Percentiles rank a stretch among this genome's conserved stretches.
Evolutionary conservation across 345 rosid species (phyloP).

Genomic region (Eucalyptus grandis): DNA sequence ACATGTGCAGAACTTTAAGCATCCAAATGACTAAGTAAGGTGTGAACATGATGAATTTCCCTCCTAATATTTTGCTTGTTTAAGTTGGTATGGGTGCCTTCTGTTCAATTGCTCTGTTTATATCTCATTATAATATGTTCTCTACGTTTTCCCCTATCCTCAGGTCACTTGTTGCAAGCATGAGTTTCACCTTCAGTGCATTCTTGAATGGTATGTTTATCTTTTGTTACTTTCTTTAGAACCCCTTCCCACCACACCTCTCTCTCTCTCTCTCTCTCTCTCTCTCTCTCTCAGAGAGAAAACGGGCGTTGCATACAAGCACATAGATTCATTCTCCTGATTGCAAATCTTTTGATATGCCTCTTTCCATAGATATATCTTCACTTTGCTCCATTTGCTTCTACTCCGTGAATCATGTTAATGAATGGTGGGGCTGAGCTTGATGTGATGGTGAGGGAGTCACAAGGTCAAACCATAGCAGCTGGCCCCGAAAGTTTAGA

Average conservation of each 20-base stretch:
- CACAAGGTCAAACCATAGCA: neutral
- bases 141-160: neutral
- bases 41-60: neutral
- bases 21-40: neutral
- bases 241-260: neutral
- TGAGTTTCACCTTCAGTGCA: slow-evolving; percentile 73
- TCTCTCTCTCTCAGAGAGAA: neutral
- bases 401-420: neutral
- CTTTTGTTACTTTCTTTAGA: neutral
- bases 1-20: neutral
- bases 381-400: neutral
- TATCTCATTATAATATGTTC: neutral
- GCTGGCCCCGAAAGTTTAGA: neutral
- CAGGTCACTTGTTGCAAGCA: slow-evolving; percentile 71
- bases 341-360: neutral
- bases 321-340: neutral
- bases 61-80: neutral
- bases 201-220: slow-evolving; percentile 58
- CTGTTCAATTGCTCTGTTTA: neutral
- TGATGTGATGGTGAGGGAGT: neutral
- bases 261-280: neutral
- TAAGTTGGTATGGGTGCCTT: neutral
- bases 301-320: neutral
- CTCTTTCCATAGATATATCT: neutral
- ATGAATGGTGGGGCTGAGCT: neutral